Conservation (phyloP, 768 basidiomycete genomes). For the Aureoboletus auriporus region DNA sequence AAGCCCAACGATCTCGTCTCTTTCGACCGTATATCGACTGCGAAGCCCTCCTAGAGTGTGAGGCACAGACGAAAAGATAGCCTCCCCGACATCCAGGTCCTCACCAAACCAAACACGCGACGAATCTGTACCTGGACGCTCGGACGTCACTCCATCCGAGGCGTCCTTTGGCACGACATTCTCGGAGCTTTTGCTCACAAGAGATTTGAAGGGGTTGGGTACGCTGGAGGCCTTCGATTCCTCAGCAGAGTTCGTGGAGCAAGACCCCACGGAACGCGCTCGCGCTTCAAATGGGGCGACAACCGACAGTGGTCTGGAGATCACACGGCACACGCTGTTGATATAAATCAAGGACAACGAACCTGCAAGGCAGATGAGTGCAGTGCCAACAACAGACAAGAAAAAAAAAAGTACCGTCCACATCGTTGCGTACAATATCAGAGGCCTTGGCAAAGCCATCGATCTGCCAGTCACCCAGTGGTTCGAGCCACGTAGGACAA, state of each 20-base stretch:
- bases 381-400: neutral
- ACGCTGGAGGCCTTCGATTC: constrained; percentile 38
- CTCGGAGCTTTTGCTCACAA: constrained; percentile 48
- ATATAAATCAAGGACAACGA: constrained; percentile 34
- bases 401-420: constrained; percentile 37
- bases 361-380: constrained; percentile 16
- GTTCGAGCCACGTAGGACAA: constrained; percentile 33
- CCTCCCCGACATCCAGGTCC: constrained; percentile 17
- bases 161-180: constrained; percentile 27
- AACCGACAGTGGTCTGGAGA: constrained; percentile 38
- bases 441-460: constrained; percentile 44
- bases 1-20: constrained; percentile 35
- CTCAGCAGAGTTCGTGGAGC: constrained; percentile 17
- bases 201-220: constrained; percentile 63
- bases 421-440: constrained; percentile 41
- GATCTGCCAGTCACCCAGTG: constrained; percentile 52
- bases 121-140: constrained; percentile 21
- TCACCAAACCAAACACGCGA: constrained; percentile 25
- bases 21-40: constrained; percentile 17
- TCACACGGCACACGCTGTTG: constrained; percentile 41
- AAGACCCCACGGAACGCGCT: constrained; percentile 15
- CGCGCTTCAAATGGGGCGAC: constrained; percentile 19
- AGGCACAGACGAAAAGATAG: constrained; percentile 13
- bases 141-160: constrained; percentile 16
- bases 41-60: constrained; percentile 14